These are phyloP conservation scores for Linum lewisii DNA, from an alignment of 345 rosid species.

Conservation along the genomic window DNA sequence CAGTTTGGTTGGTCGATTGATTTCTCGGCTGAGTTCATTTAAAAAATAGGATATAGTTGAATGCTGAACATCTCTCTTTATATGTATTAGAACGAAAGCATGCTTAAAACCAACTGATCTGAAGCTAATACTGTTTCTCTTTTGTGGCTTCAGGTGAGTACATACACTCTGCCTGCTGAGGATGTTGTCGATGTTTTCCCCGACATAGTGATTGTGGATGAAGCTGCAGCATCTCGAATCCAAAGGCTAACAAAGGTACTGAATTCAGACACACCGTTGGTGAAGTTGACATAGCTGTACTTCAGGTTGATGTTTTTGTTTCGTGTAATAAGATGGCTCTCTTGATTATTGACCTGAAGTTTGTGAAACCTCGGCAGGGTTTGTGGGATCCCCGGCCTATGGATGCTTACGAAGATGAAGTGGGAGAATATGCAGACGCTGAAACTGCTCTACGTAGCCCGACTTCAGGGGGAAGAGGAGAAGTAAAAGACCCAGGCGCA, in stretches of 20 bases:
- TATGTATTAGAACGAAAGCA: neutral
- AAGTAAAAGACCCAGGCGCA: conserved; percentile 16
- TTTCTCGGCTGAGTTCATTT: neutral
- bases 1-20: conserved; percentile 50
- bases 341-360: neutral
- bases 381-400: conserved; percentile 46
- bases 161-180: conserved; percentile 63
- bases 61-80: neutral
- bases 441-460: conserved; percentile 24
- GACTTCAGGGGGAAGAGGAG: conserved; percentile 13
- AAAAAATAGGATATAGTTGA: neutral
- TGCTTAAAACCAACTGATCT: neutral
- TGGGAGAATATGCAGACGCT: conserved; percentile 30
- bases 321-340: too few species aligned
- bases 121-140: conserved; percentile 12
- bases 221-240: conserved; percentile 57
- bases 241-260: conserved; percentile 78
- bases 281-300: conserved; percentile 6
- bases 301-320: neutral
- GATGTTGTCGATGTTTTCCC: conserved; percentile 66
- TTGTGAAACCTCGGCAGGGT: conserved; percentile 36
- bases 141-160: conserved; percentile 85
- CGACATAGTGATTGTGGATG: conserved; percentile 62
- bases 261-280: too few species aligned
- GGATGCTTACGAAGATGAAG: conserved; percentile 27